Evolutionary conservation across 768 basidiomycete genomes (phyloP), one percentile per base, ranked within the genome.

Genomic region (Mycena galopus): DNA sequence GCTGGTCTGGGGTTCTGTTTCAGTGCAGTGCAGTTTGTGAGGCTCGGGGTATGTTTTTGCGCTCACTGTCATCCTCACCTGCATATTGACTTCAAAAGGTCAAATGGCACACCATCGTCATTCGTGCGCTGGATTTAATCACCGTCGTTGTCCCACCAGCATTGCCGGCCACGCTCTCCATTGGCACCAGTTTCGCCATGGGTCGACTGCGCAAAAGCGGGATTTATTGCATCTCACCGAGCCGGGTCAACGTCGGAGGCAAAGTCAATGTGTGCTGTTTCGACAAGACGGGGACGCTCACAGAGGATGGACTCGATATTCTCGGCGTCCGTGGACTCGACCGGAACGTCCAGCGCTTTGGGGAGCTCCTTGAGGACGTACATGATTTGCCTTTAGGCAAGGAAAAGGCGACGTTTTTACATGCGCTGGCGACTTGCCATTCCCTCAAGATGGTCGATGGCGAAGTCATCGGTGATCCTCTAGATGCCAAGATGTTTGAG

Each of bases 81-180:
- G n/a, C n/a, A n/a, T 69, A 50, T 71, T 53, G 62, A 55, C 44
- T 61, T 56, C 2, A 61, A 3, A 67, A 98, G 96, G 87, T 98
- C 65, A 88, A 87, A 77, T 97, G 94, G 95, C 91, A 92, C 47
- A 96, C 95, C 6, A 99, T 99, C 75, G 74, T 98, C 67, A 82
- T 98, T 51, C 94, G 97, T 37, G 97, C 97, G 2, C 85, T 98
- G 64, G 98, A 99, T 80, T 86, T 99, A 35, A 94, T 99, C 79
- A 99, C 98, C 1, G 93, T 99, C 61, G 97, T 99, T 55, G 97
- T 99, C 12, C 98, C 98, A 19, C 98, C 98, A 5, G 98, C 98
- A 2, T 87, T 99, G 12, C 98, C 98, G 2, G 98, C 98, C 0
- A 98, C 98, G 2, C 86, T 99, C 61, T 97, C 97, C 1, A 98